phyloP scores from a whole-genome alignment of 139 green algal species.

The Tetratostichococcus sp. region DNA sequence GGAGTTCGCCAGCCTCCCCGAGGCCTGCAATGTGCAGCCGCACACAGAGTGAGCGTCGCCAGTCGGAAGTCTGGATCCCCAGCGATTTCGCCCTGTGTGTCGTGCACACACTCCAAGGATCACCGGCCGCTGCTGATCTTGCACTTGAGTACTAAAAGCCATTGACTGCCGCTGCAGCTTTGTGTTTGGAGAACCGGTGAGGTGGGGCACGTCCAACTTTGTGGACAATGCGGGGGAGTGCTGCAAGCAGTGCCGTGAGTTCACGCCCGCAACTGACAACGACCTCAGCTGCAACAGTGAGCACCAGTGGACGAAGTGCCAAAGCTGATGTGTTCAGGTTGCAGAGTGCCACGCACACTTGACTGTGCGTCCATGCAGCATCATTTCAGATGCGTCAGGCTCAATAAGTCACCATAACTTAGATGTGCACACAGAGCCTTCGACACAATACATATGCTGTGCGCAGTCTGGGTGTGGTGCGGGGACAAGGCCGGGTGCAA shows the following conservation, averaged over 20 bases:
- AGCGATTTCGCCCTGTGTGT: too few species aligned
- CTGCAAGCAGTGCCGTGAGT: slow-evolving; percentile 47
- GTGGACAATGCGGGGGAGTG: slow-evolving; percentile 45
- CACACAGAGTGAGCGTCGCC: slow-evolving; percentile 11
- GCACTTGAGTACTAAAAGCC: too few species aligned
- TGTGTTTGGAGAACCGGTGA: slow-evolving; percentile 70
- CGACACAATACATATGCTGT: too few species aligned
- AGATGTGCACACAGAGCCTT: too few species aligned
- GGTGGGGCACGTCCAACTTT: slow-evolving; percentile 52
- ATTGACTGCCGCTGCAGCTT: slow-evolving; percentile 41
- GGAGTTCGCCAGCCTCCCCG: not conserved
- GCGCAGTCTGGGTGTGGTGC: slow-evolving; percentile 84
- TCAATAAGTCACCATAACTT: too few species aligned
- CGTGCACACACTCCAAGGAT: too few species aligned
- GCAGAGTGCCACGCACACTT: not conserved
- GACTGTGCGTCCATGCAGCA: too few species aligned
- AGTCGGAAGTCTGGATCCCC: too few species aligned
- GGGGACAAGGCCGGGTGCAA: slow-evolving; percentile 53
- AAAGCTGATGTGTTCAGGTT: too few species aligned
- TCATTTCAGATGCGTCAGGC: too few species aligned
- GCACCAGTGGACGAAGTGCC: not conserved
- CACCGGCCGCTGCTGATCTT: not conserved
- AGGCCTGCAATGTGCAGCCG: not conserved
- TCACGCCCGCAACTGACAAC: slow-evolving; percentile 35
- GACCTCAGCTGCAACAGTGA: slow-evolving; percentile 68